phyloP scores from a whole-genome alignment of 2,329 filamentous ascomycete genomes.

The Coniosporium tulheliwenetii region DNA sequence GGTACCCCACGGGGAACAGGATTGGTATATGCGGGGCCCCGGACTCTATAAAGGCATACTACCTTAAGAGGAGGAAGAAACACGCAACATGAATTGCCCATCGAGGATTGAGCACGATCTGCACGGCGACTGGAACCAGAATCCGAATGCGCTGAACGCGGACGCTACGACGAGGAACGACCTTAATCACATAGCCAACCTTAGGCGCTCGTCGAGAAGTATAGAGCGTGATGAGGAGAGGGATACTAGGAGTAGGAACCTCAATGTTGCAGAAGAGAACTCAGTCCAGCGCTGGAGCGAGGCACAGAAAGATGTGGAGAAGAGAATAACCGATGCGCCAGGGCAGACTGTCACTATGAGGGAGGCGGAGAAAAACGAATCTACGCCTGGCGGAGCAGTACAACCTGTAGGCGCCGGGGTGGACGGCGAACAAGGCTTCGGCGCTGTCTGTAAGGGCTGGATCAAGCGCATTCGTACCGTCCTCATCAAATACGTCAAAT shows the following conservation, averaged over 20 bases:
- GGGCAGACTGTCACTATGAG: background rate
- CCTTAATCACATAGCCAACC: slow-evolving; percentile 44
- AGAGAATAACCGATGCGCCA: no score
- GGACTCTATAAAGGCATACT: no score
- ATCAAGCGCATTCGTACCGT: background rate
- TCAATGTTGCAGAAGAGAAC: background rate
- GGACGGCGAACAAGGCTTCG: background rate
- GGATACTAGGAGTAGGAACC: slow-evolving; percentile 10
- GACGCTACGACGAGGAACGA: slow-evolving; percentile 48
- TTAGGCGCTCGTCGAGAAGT: slow-evolving; percentile 20
- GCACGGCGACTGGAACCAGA: slow-evolving; percentile 44
- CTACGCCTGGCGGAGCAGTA: background rate
- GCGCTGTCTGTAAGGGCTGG: background rate
- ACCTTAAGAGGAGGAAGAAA: no score
- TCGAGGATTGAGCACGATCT: slow-evolving; percentile 42
- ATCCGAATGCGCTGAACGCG: slow-evolving; percentile 38
- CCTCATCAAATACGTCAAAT: slow-evolving; percentile 35
- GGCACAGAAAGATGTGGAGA: slow-evolving; percentile 1
- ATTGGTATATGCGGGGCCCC: no score
- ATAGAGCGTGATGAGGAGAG: slow-evolving; percentile 23
- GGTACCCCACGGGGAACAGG: no score
- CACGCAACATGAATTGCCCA: slow-evolving; percentile 44
- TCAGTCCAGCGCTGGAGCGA: slow-evolving; percentile 1
- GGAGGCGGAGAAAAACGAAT: slow-evolving; percentile 4
- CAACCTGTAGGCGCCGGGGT: background rate